These are phyloP conservation scores for Rubus parviflorus DNA, from an alignment of 306 rosid species.

Conservation along the genomic window DNA sequence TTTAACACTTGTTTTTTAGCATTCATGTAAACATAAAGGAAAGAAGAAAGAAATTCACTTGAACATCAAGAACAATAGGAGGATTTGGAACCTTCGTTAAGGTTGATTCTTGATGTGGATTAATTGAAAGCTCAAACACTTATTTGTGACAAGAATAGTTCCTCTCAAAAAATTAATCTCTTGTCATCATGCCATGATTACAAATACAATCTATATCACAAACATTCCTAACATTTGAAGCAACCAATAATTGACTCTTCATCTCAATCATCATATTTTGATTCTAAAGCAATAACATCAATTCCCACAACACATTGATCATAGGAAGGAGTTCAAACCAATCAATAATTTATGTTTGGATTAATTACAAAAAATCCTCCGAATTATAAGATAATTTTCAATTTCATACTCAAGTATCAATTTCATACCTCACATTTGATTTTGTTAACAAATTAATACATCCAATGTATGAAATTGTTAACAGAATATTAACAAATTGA, in stretches of 20 bases:
- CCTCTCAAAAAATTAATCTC: neutral
- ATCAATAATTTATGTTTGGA: neutral
- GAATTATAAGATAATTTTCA: too few species aligned
- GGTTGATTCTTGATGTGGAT: conserved; percentile 2
- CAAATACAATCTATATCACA: neutral
- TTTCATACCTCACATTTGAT: too few species aligned
- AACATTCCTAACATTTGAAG: conserved; percentile 6
- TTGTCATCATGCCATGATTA: neutral
- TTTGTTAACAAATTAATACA: too few species aligned
- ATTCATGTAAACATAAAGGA: neutral
- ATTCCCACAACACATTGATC: neutral
- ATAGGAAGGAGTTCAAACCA: neutral
- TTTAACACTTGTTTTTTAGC: too few species aligned
- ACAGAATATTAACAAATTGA: too few species aligned
- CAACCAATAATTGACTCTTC: neutral
- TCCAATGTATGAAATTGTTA: too few species aligned
- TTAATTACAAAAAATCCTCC: too few species aligned
- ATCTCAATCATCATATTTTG: neutral
- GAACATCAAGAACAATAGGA: neutral
- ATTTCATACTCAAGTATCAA: too few species aligned
- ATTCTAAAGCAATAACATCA: neutral
- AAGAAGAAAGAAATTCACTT: neutral
- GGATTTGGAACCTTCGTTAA: neutral
- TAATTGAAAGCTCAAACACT: neutral
- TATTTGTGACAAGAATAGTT: neutral